A percentile compares a stretch with the other conserved stretches of the same genome.
phyloP scores from a whole-genome alignment of 2,329 filamentous ascomycete genomes.

The Aspergillus sojae region DNA sequence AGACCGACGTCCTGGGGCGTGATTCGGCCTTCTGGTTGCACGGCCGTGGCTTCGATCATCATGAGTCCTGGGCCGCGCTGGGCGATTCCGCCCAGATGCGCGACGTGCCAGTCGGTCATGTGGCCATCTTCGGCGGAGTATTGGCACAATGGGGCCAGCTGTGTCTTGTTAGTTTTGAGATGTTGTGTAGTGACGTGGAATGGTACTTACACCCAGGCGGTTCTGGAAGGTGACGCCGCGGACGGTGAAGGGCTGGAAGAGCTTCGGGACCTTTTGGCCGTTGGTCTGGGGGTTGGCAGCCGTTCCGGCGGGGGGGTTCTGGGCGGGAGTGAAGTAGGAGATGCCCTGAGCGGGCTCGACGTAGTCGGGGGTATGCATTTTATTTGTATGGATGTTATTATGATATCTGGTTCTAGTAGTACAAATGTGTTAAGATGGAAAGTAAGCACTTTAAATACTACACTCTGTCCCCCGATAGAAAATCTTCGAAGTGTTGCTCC shows the following conservation, averaged over 20 bases:
- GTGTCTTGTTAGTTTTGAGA: neutral
- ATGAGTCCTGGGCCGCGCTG: conserved; percentile 73
- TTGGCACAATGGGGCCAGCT: conserved; percentile 66
- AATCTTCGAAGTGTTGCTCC: neutral
- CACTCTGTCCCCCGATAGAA: neutral
- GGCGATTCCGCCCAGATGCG: conserved; percentile 79
- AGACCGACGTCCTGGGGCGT: conserved; percentile 64
- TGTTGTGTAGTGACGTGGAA: neutral
- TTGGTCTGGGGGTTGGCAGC: conserved; percentile 45
- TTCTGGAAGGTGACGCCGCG: conserved; percentile 65
- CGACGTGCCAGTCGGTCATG: conserved; percentile 77
- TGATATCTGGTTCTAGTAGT: neutral
- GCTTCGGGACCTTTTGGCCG: conserved; percentile 52
- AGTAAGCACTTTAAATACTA: neutral
- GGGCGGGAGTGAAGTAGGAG: conserved; percentile 46
- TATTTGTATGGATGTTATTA: neutral
- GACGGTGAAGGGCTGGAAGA: conserved; percentile 61
- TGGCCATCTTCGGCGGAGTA: conserved; percentile 71
- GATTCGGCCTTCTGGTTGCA: conserved; percentile 77
- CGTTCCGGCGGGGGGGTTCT: conserved; percentile 39
- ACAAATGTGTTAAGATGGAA: neutral
- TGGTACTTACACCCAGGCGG: conserved; percentile 21
- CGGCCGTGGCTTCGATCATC: conserved; percentile 77
- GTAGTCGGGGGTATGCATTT: neutral
- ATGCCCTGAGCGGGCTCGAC: conserved; percentile 29